phyloP scores from a whole-genome alignment of 106 monocot genomes.

The Dendrobium catenatum region DNA sequence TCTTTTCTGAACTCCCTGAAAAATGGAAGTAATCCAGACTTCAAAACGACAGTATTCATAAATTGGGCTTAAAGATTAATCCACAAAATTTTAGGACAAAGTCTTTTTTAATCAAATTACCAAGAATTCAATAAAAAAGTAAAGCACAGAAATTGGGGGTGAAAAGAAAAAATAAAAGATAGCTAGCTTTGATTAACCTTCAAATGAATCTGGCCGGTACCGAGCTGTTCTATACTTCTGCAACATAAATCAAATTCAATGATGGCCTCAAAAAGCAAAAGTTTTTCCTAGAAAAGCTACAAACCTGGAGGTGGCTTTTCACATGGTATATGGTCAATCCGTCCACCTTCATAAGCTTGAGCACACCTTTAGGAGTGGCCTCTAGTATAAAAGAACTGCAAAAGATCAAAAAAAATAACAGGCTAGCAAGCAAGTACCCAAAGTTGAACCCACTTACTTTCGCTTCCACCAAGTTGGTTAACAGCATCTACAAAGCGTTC shows the following conservation, averaged over 20 bases:
- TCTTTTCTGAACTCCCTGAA: conserved; percentile 66
- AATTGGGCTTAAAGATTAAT: background rate
- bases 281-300: background rate
- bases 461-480: conserved; percentile 82
- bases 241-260: conserved; percentile 12
- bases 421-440: background rate
- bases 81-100: background rate
- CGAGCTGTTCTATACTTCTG: conserved; percentile 93
- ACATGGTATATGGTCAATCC: conserved; percentile 95
- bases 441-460: conserved; percentile 40
- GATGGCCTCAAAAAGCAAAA: background rate
- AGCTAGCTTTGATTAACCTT: conserved; percentile 36
- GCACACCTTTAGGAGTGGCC: conserved; percentile 93
- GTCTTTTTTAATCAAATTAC: background rate
- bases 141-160: background rate
- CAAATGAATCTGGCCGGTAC: conserved; percentile 61
- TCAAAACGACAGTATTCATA: background rate
- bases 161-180: background rate
- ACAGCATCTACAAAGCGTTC: conserved; percentile 85
- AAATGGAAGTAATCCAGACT: background rate
- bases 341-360: conserved; percentile 89
- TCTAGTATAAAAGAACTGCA: conserved; percentile 12
- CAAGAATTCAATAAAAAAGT: background rate
- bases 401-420: background rate
- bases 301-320: conserved; percentile 96